A percentile compares a stretch with the other conserved stretches of the same genome.
phyloP scores from a whole-genome alignment of 2,329 filamentous ascomycete species.

The Tolypocladium guangdongense region DNA sequence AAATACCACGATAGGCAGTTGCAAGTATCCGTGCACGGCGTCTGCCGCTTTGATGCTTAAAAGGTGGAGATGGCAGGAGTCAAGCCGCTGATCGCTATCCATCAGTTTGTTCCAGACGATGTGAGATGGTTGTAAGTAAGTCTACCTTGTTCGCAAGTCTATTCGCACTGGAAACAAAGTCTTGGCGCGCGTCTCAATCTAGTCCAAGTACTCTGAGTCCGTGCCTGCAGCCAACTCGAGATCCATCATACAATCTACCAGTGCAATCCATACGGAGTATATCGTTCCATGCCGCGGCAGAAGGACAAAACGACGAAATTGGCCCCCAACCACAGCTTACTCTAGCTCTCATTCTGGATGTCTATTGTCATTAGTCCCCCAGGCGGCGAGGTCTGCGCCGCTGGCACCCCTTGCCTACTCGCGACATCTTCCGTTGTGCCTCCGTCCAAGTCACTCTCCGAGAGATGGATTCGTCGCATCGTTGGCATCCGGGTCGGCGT shows the following conservation, averaged over 20 bases:
- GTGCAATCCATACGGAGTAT: neutral
- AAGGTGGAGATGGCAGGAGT: neutral
- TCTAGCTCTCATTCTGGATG: neutral
- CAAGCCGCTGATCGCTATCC: too few relatives aligned
- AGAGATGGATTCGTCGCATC: conserved; percentile 6
- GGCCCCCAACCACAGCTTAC: neutral
- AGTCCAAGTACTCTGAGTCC: neutral
- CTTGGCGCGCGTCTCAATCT: neutral
- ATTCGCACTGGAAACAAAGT: neutral
- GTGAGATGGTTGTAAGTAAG: too few relatives aligned
- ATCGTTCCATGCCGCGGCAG: neutral
- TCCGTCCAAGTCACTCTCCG: neutral
- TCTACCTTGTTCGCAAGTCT: neutral
- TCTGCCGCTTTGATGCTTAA: too few relatives aligned
- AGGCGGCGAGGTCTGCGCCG: neutral
- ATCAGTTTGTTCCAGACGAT: too few relatives aligned
- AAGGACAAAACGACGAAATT: too few relatives aligned
- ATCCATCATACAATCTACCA: neutral
- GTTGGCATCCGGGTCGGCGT: conserved; percentile 3
- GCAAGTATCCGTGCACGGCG: too few relatives aligned
- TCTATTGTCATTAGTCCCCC: neutral
- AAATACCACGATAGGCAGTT: too few relatives aligned
- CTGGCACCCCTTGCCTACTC: too few relatives aligned
- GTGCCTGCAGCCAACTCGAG: neutral
- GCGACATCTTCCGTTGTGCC: neutral